These are phyloP conservation scores for Adansonia gregorii DNA, from an alignment of 441 rosid genomes.

Conservation along the genomic window DNA sequence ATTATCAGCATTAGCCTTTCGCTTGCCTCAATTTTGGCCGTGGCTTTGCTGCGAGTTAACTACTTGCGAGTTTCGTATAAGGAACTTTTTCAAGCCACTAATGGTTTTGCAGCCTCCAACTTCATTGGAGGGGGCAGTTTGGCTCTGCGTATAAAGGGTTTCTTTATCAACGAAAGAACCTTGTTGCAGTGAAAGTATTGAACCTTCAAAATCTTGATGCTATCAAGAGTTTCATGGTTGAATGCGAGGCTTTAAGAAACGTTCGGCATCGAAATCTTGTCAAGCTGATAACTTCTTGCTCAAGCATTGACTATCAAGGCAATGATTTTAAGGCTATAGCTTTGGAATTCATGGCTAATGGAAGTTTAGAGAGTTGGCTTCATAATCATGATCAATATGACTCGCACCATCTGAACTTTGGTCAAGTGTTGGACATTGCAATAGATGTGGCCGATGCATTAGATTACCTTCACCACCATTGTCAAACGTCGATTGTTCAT, in stretches of 20 bases:
- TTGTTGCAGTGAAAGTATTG: conserved; percentile 6
- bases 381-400: too few species aligned
- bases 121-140: neutral
- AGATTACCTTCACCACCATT: too few species aligned
- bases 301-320: too few species aligned
- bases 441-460: too few species aligned
- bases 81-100: neutral
- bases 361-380: too few species aligned
- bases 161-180: neutral
- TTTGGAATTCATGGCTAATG: too few species aligned
- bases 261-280: too few species aligned
- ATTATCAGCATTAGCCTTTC: neutral
- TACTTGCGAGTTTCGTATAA: neutral
- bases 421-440: too few species aligned
- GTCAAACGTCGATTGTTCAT: too few species aligned
- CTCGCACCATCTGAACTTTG: too few species aligned
- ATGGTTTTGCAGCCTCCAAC: neutral
- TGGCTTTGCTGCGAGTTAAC: neutral
- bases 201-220: neutral
- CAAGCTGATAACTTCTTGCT: too few species aligned
- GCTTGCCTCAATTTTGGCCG: neutral
- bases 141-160: conserved; percentile 14
- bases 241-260: neutral
- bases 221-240: neutral
- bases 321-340: too few species aligned